These are phyloP conservation scores for Metschnikowia shivogae DNA, from an alignment of 805 yeast genomes.

Conservation along the genomic window DNA sequence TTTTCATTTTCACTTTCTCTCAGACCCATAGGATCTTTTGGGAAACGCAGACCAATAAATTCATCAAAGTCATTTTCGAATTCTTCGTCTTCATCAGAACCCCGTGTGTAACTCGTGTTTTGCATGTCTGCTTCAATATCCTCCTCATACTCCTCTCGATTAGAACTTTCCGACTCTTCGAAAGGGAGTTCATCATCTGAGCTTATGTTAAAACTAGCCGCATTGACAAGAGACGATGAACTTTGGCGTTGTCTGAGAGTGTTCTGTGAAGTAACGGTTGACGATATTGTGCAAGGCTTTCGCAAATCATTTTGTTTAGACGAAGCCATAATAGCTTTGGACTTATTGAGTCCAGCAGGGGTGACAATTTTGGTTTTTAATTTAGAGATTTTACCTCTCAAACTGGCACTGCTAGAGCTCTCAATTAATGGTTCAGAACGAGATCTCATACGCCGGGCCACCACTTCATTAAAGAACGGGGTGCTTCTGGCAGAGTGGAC, in stretches of 20 bases:
- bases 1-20: conserved; percentile 19
- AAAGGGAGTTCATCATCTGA: conserved; percentile 1
- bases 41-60: neutral
- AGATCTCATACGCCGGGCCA: conserved; percentile 10
- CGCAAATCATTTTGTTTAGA: neutral
- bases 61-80: conserved; percentile 8
- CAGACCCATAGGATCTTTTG: neutral
- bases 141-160: conserved; percentile 17
- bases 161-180: neutral
- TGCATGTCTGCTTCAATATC: conserved; percentile 29
- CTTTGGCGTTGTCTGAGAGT: neutral
- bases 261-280: neutral
- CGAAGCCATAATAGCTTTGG: neutral
- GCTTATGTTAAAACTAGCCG: neutral
- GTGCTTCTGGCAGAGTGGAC: conserved; percentile 23
- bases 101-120: conserved; percentile 26
- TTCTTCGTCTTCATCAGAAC: conserved; percentile 29
- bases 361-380: conserved; percentile 6
- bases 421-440: conserved; percentile 12
- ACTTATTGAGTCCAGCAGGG: neutral
- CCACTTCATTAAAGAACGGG: conserved; percentile 5
- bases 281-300: neutral
- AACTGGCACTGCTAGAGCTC: conserved; percentile 6
- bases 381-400: conserved; percentile 7
- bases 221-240: neutral